These are phyloP conservation scores for Triticum dicoccoides DNA, from an alignment of 176 grass and related monocot genomes.

Conservation along the genomic window DNA sequence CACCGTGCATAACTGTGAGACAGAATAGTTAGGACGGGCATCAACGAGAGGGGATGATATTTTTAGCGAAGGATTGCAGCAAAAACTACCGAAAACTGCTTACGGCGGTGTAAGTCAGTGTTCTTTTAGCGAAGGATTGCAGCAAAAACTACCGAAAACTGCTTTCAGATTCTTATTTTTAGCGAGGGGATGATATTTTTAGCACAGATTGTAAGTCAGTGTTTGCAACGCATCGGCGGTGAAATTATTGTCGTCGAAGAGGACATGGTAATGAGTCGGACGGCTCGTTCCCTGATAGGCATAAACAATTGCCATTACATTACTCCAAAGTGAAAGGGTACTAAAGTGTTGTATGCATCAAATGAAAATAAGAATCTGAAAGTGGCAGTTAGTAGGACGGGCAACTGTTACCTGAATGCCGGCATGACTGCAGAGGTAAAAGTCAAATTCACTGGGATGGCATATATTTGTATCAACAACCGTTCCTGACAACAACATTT, in stretches of 20 bases:
- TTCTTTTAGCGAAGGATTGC: neutral
- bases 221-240: conserved; percentile 64
- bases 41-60: neutral
- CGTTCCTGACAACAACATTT: conserved; percentile 41
- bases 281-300: conserved; percentile 69
- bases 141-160: neutral
- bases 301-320: no score
- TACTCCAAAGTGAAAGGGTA: neutral
- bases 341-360: neutral
- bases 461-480: conserved; percentile 79
- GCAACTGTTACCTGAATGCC: conserved; percentile 63
- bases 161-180: no score
- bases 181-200: no score
- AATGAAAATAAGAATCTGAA: neutral
- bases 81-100: neutral
- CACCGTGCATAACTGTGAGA: conserved; percentile 65
- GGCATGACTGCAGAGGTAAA: conserved; percentile 92
- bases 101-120: no score
- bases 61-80: neutral
- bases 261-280: conserved; percentile 87
- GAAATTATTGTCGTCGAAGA: conserved; percentile 72
- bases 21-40: neutral
- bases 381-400: no score
- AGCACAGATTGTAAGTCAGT: conserved; percentile 81
- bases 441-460: conserved; percentile 86